Base-by-base conservation (phyloP, 257 asterid genomes). In the Capsicum baccatum region DNA sequence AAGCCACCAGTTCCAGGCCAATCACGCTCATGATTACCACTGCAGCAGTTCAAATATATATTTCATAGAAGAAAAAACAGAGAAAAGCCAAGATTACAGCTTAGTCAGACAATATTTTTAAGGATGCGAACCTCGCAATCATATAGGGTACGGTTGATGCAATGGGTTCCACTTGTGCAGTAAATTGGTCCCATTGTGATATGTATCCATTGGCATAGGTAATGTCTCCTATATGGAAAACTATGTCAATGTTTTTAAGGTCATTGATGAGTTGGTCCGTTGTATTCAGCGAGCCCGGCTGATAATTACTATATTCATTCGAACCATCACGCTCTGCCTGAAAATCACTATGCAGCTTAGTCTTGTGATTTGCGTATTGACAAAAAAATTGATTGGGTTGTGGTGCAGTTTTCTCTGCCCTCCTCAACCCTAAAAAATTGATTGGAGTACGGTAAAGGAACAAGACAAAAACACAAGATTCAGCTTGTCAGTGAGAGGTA, bases 251-350 rank as follows among this genome's bases (percentile, higher is more conserved):
- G 82, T 91, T 85, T 14, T 88, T 84, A 47, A 96, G 91, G 83
- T 96, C 98, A 52, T 87, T 86, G 81, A 94, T 89, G 86, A 94
- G 88, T 85, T 91, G 97, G 83, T 94, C 98, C 0, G 99, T 96
- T 37, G 99, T 96, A 82, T 92, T 90, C 60, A 94, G 87, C 42
- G 98, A 84, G 19, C 98, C 99, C 1, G 97, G 98, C 88, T 96
- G 98, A 86, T 96, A 96, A 84, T 90, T 85, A 85, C 87, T 89
- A 44, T 92, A 94, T 89, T 94, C 99, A 83, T 92, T 96, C 35
- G 99, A 93, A 37, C 98, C 98, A 89, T 96, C 99, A 47, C 99
- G 94, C 88, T 96, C 99, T 1, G 88, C 99, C 99, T 95, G 90
- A 85, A 90, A 91, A 9, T 50, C 80, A 59, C 35, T 15, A 56